Evolutionary conservation across 1,284 basidiomycete species (phyloP).

Genomic region (Ceratobasidium sp.): DNA sequence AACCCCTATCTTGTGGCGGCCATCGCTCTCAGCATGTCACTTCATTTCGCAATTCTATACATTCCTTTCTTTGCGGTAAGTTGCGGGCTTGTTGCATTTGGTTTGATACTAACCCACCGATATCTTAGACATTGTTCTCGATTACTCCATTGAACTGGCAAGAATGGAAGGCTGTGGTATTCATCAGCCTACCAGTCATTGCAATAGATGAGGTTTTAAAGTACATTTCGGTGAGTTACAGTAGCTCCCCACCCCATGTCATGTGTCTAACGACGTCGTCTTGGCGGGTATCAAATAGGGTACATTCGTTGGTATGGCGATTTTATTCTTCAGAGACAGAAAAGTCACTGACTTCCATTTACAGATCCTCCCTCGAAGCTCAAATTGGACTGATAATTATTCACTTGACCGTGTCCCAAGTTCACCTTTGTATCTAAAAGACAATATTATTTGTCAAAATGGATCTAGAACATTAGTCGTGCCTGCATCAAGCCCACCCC

Average conservation of each 20-base stretch:
- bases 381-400: conserved; percentile 23
- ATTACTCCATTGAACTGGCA: conserved; percentile 88
- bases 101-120: conserved; percentile 38
- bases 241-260: conserved; percentile 3
- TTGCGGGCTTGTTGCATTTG: conserved; percentile 43
- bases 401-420: background rate
- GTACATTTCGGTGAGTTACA: conserved; percentile 68
- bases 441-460: background rate
- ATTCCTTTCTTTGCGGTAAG: conserved; percentile 90
- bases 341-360: background rate
- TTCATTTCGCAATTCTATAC: conserved; percentile 94
- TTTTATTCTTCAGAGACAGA: background rate
- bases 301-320: conserved; percentile 32
- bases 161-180: conserved; percentile 95
- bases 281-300: background rate
- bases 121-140: conserved; percentile 76
- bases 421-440: background rate
- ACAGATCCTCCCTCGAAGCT: conserved; percentile 38
- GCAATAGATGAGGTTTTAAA: conserved; percentile 91
- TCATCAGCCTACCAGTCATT: conserved; percentile 86
- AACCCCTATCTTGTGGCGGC: conserved; percentile 90
- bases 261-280: background rate
- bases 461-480: no score
- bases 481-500: no score
- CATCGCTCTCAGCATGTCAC: conserved; percentile 84